A percentile compares a stretch with the other conserved stretches of the same genome.
Conservation (phyloP, 257 asterid genomes). For the Solanum tarijense region DNA sequence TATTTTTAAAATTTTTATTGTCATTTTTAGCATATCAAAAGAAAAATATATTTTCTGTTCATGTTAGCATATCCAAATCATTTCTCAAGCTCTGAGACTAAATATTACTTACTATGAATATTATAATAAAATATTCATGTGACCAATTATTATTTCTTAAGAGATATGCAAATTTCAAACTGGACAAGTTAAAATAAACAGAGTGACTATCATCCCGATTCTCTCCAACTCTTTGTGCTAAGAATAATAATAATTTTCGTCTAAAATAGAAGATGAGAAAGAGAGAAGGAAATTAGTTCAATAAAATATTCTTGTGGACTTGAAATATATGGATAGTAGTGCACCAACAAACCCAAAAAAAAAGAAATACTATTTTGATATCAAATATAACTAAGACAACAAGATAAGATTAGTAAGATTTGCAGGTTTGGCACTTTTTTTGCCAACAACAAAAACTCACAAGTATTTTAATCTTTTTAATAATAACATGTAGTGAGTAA, state of each 20-base stretch:
- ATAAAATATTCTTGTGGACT: neutral
- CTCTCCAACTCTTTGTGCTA: neutral
- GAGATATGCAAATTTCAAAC: no score
- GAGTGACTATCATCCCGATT: fast-evolving
- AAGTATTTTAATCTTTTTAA: neutral
- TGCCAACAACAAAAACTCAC: neutral
- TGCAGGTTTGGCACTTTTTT: neutral
- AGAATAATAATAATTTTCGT: neutral
- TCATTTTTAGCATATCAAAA: no score
- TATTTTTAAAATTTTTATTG: no score
- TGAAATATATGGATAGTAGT: neutral
- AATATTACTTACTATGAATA: no score
- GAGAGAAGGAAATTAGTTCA: neutral
- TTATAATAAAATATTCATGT: no score
- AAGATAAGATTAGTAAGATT: neutral
- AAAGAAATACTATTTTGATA: neutral
- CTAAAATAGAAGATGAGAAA: neutral
- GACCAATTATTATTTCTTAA: neutral
- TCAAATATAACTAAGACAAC: neutral
- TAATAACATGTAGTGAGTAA: neutral
- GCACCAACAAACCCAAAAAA: neutral
- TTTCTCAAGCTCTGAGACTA: neutral
- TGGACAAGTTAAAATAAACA: no score
- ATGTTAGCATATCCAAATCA: fast-evolving
- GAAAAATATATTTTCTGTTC: no score